Conservation (phyloP, 1,139 yeast genomes). For the Scheffersomyces insectosa region DNA sequence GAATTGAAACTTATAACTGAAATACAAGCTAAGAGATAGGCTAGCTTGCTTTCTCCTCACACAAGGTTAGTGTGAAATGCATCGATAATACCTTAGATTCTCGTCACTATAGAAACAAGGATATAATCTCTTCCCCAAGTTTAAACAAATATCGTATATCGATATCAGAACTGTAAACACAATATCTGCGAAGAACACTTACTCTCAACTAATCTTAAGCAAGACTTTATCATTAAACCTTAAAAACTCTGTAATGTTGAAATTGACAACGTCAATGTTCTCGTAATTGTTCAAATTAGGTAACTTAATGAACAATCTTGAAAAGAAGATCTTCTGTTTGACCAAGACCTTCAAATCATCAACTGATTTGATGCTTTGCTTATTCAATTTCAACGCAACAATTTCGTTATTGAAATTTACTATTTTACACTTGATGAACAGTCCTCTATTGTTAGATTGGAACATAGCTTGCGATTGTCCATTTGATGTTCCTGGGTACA, state of each 20-base stretch:
- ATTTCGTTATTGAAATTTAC: constrained; percentile 29
- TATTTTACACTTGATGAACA: constrained; percentile 29
- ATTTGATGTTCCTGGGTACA: too few relatives aligned
- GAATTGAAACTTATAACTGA: too few relatives aligned
- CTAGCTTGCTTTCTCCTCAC: too few relatives aligned
- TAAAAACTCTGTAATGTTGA: constrained; percentile 25
- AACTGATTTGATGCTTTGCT: constrained; percentile 23
- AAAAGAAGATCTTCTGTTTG: constrained; percentile 27
- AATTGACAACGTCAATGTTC: constrained; percentile 26
- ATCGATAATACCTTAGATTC: too few relatives aligned
- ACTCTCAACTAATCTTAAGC: constrained; percentile 15
- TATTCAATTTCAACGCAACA: constrained; percentile 28
- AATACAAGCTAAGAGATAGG: too few relatives aligned
- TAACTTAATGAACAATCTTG: constrained; percentile 28
- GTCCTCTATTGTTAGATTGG: neutral
- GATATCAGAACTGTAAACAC: neutral
- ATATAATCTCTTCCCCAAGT: too few relatives aligned
- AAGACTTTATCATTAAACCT: constrained; percentile 20
- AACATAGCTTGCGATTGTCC: neutral
- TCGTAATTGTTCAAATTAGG: constrained; percentile 26
- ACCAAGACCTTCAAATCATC: constrained; percentile 30
- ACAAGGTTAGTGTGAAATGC: too few relatives aligned
- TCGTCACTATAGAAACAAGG: too few relatives aligned
- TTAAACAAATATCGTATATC: too few relatives aligned
- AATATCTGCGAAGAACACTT: constrained; percentile 2